Evolutionary conservation across 176 grass and related monocot genomes (phyloP).

Genomic region (Miscanthus lutarioriparius): DNA sequence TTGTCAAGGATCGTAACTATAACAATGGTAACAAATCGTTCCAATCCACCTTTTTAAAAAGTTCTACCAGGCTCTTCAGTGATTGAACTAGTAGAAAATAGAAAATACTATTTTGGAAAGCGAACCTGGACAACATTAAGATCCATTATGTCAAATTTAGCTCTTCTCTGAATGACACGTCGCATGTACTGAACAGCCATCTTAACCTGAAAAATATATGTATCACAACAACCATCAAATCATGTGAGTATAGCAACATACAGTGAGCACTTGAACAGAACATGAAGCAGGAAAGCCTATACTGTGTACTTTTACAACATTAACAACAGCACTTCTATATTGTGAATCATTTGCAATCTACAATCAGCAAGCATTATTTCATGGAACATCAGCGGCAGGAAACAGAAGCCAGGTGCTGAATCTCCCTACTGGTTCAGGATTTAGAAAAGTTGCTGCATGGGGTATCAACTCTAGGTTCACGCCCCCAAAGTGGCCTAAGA

Average conservation of each 20-base stretch:
- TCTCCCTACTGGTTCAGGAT: not conserved
- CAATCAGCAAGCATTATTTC: conserved; percentile 15
- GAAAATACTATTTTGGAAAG: conserved; percentile 31
- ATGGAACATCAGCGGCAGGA: not conserved
- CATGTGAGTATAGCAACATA: not conserved
- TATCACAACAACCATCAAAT: conserved; percentile 17
- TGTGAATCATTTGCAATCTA: not conserved
- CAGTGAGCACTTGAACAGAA: conserved; percentile 9
- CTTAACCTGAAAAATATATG: conserved; percentile 67
- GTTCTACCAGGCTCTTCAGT: not conserved
- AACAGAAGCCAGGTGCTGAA: not conserved
- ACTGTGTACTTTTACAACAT: not conserved
- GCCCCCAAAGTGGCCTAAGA: not conserved
- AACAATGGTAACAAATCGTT: conserved; percentile 11
- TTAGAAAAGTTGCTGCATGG: conserved; percentile 9
- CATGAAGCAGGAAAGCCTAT: not conserved
- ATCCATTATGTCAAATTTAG: conserved; percentile 99
- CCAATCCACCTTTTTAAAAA: not conserved
- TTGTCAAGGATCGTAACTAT: not conserved
- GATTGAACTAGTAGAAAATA: not conserved
- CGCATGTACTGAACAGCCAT: conserved; percentile 96
- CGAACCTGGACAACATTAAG: conserved; percentile 89
- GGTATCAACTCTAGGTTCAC: conserved; percentile 9
- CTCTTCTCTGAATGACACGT: conserved; percentile 90
- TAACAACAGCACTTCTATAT: not conserved